Evolutionary conservation across 179 eudicot species (phyloP), one percentile per base, ranked within the genome.

Genomic region (Beta lomatogona): DNA sequence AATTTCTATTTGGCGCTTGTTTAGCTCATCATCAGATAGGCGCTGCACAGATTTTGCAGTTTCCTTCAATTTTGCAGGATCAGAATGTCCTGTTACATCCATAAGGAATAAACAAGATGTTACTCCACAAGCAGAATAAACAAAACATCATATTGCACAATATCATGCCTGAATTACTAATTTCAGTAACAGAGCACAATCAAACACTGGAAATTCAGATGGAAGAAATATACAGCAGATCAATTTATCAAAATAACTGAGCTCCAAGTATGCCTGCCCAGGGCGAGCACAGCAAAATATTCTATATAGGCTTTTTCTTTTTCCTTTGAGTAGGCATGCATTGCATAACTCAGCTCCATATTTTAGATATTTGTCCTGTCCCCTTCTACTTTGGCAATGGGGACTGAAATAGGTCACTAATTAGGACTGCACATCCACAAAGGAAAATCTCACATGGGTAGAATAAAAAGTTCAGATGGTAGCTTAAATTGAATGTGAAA

Each of bases 21-120:
- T 85, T 46, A 94, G 88, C 84, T 94, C 95, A 22, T 92, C 91
- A 22, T 89, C 84, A 80, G 98, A 90, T 64, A 90, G 86, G 54
- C 82, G 91, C 76, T 94, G 89, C 84, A 85, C 91, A 77, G 80
- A 86, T 78, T 90, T 79, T 65, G 95, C 95, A 8, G 89, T 73
- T 80, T 91, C 91, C 87, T 94, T 91, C 86, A 95, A 86, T 87
- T 94, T 94, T 46, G 81, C 79, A 48, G 97, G 97, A 90, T 95
- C 99, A 82, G 99, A 95, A 80, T 95, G 97, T 66, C 99, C 99
- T 95, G 89, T 80, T 48, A 53, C 70, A 77, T 79, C 75, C 21
- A 53, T 6, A 68, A 57, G 12, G 36, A 41, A 76, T 48, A 76
- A 77, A 73, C 71, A 79, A 41, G 55, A 84, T 71, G 67, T 61